Evolutionary conservation across 345 rosid species (phyloP).

Genomic region (Lagerstroemia speciosa): DNA sequence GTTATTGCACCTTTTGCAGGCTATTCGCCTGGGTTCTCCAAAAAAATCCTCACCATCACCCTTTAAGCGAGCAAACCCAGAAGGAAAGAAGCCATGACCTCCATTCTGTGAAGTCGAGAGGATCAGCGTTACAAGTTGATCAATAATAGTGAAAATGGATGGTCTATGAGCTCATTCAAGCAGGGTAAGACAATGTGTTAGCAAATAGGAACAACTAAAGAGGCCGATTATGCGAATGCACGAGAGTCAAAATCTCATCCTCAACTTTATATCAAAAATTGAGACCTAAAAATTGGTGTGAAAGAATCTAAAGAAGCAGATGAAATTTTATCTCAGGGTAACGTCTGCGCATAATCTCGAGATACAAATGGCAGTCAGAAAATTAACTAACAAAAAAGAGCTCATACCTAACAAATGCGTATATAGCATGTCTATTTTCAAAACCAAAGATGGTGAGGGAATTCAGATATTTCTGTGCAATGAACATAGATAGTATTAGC

Average conservation of each 20-base stretch:
- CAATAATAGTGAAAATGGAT: no score
- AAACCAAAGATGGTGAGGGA: neutral
- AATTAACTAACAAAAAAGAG: no score
- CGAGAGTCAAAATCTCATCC: no score
- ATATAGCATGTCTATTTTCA: no score
- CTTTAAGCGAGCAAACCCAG: conserved; percentile 54
- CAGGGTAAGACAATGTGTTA: neutral
- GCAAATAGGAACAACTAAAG: neutral
- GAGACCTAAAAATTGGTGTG: no score
- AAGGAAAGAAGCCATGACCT: conserved; percentile 45
- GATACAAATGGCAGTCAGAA: no score
- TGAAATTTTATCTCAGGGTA: neutral
- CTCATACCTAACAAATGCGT: no score
- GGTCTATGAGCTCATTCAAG: neutral
- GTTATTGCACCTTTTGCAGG: conserved; percentile 72
- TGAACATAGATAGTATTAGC: neutral
- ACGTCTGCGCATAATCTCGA: no score
- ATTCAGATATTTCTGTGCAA: no score
- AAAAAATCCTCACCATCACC: conserved; percentile 47
- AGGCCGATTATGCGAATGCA: no score
- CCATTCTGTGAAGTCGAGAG: conserved; percentile 32
- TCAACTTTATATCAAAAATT: no score
- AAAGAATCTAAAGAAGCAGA: no score
- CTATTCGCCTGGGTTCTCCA: conserved; percentile 77
- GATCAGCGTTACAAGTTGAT: neutral